Conservation (phyloP, 2,329 filamentous ascomycete genomes). For the Fusarium sp. region DNA sequence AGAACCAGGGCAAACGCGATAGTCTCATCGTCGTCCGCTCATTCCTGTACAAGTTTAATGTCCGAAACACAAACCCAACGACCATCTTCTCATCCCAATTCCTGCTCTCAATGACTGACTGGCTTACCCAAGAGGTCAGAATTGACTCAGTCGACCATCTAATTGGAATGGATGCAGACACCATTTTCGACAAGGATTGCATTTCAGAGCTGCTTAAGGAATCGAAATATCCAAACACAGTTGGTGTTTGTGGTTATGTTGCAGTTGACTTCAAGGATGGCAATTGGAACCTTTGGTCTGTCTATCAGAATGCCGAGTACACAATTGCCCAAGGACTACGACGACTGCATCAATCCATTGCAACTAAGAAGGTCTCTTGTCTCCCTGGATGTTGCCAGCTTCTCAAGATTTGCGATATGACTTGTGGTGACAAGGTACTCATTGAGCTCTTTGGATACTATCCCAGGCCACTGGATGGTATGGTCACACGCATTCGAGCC, state of each 20-base stretch:
- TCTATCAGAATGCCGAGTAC: constrained; percentile 47
- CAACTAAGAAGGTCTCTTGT: constrained; percentile 46
- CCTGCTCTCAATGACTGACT: constrained; percentile 51
- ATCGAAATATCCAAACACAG: constrained; percentile 53
- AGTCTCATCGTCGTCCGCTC: constrained; percentile 57
- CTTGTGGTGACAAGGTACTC: constrained; percentile 41
- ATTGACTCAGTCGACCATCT: constrained; percentile 53
- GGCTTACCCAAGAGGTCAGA: constrained; percentile 48
- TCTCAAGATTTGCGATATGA: constrained; percentile 42
- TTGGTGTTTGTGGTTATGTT: constrained; percentile 60
- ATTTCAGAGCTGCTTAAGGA: constrained; percentile 54
- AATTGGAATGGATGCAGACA: constrained; percentile 58
- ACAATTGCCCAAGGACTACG: constrained; percentile 46
- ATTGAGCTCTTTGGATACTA: constrained; percentile 45
- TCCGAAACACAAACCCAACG: constrained; percentile 51
- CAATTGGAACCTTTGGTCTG: constrained; percentile 45
- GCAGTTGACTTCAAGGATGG: constrained; percentile 43
- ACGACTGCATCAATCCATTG: constrained; percentile 44
- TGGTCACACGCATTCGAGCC: constrained; percentile 44
- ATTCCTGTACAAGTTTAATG: constrained; percentile 58
- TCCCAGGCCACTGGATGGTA: constrained; percentile 38
- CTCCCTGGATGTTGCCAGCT: constrained; percentile 44
- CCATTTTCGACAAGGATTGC: constrained; percentile 54
- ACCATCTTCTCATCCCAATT: constrained; percentile 55
- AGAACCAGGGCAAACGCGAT: constrained; percentile 59